Conservation (phyloP, 148 eudicot species). For the Selenicereus undatus region DNA sequence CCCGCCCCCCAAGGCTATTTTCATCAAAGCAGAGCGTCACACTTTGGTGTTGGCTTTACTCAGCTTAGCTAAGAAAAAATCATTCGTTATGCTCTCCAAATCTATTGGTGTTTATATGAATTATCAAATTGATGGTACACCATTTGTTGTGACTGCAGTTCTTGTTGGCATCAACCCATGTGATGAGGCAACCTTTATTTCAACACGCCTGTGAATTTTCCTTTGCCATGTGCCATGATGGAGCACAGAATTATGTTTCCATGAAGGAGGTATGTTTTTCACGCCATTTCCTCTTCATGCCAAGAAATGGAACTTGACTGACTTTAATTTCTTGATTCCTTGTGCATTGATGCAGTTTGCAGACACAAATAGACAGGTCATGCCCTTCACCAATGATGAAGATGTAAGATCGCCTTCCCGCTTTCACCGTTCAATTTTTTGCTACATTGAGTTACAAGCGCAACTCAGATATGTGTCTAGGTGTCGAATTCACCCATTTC, state of each 20-base stretch:
- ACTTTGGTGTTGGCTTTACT: neutral
- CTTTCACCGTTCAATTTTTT: neutral
- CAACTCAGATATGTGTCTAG: too few relatives aligned
- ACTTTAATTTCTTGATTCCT: neutral
- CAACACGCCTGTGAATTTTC: constrained; percentile 32
- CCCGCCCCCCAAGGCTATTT: too few relatives aligned
- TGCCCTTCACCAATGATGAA: constrained; percentile 16
- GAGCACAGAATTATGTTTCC: constrained; percentile 10
- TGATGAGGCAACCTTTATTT: constrained; percentile 34
- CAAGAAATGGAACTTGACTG: neutral
- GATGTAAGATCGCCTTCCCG: constrained; percentile 18
- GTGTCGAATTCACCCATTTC: too few relatives aligned
- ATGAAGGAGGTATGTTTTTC: constrained; percentile 19
- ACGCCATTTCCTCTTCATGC: neutral
- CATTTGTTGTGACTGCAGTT: constrained; percentile 22
- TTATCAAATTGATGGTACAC: constrained; percentile 3
- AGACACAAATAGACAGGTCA: constrained; percentile 21
- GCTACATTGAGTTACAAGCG: neutral
- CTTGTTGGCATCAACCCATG: constrained; percentile 29
- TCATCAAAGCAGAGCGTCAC: neutral
- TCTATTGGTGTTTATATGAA: neutral
- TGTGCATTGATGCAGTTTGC: constrained; percentile 26
- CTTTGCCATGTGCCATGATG: constrained; percentile 19
- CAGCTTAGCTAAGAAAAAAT: too few relatives aligned
- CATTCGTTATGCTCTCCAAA: neutral